Percentiles rank a stretch among this genome's conserved stretches.
Conservation (phyloP, 1,139 yeast genomes). For the Insectozyma bohioensis region DNA sequence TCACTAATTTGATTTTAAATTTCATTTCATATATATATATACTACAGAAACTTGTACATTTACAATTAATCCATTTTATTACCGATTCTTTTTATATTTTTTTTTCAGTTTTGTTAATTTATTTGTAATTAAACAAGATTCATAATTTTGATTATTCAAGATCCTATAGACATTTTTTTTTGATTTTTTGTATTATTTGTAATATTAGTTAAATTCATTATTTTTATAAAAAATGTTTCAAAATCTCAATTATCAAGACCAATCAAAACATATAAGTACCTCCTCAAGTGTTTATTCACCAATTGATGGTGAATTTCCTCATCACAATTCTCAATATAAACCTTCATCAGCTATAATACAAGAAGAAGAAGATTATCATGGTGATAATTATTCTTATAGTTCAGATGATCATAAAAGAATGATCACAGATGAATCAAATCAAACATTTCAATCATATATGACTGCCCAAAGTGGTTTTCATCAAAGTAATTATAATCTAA, state of each 20-base stretch:
- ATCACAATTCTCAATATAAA: conserved; percentile 8
- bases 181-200: too few relatives aligned
- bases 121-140: too few relatives aligned
- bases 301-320: conserved; percentile 18
- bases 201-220: too few relatives aligned
- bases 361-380: conserved; percentile 17
- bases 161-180: too few relatives aligned
- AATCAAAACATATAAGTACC: conserved; percentile 23
- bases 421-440: conserved; percentile 22
- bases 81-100: too few relatives aligned
- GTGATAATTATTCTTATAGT: background rate
- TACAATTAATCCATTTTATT: too few relatives aligned
- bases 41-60: too few relatives aligned
- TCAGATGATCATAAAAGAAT: conserved; percentile 6
- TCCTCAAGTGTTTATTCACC: conserved; percentile 38
- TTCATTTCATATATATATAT: too few relatives aligned
- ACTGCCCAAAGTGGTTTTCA: conserved; percentile 21
- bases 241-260: conserved; percentile 8
- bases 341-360: conserved; percentile 14
- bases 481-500: conserved; percentile 3
- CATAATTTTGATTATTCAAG: too few relatives aligned
- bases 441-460: conserved; percentile 27
- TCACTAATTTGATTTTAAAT: too few relatives aligned
- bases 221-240: conserved; percentile 8
- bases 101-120: too few relatives aligned